phyloP scores from a whole-genome alignment of 2,329 filamentous ascomycete genomes.

The Beauveria scarabaeidicola region DNA sequence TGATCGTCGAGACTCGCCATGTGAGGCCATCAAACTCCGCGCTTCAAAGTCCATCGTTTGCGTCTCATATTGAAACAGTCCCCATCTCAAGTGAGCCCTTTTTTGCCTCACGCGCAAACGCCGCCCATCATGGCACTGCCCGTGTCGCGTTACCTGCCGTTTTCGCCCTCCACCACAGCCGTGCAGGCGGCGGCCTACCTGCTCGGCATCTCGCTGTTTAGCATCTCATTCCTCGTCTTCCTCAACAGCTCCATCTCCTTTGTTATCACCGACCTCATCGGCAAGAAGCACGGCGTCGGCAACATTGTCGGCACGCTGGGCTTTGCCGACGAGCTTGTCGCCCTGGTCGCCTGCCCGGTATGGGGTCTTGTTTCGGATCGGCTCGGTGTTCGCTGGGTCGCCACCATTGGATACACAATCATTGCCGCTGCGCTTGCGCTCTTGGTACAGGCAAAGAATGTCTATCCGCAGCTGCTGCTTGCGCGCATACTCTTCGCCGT shows the following conservation, averaged over 20 bases:
- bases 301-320: conserved; percentile 77
- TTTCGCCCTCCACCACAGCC: conserved; percentile 50
- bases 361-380: conserved; percentile 76
- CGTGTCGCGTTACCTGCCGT: conserved; percentile 43
- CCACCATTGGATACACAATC: conserved; percentile 71
- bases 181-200: conserved; percentile 66
- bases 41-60: neutral
- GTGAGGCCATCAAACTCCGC: neutral
- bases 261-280: conserved; percentile 75
- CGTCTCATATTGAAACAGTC: neutral
- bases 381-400: conserved; percentile 63
- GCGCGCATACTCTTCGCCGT: conserved; percentile 82
- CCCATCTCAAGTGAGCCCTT: neutral
- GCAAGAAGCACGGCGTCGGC: conserved; percentile 63
- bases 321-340: conserved; percentile 77
- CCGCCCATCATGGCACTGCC: conserved; percentile 23
- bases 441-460: conserved; percentile 77
- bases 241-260: conserved; percentile 79
- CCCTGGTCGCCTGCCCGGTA: conserved; percentile 67
- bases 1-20: neutral
- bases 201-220: conserved; percentile 74
- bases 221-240: conserved; percentile 84
- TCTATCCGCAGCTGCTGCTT: conserved; percentile 82
- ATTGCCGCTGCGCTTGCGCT: conserved; percentile 69
- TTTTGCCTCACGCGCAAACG: neutral